Percentiles rank a stretch among this genome's conserved stretches.
These are phyloP conservation scores for Leishmania mexicana DNA, from an alignment of 208 protist species.

Conservation along the genomic window DNA sequence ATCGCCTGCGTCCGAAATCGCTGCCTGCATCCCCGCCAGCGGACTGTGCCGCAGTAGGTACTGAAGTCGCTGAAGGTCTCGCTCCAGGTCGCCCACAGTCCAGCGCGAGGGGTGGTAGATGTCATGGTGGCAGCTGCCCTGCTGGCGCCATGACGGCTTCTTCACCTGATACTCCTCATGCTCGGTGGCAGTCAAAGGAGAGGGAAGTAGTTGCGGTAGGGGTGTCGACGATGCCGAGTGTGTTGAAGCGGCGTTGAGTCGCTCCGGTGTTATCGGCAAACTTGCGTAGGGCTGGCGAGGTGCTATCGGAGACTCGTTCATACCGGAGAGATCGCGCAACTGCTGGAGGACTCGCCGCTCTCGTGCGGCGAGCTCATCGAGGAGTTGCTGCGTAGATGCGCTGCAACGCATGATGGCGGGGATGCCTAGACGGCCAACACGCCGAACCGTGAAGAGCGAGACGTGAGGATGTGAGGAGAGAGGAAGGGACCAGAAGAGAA, in stretches of 20 bases:
- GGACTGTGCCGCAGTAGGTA: slow-evolving; percentile 23
- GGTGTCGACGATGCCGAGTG: neutral
- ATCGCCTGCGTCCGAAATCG: neutral
- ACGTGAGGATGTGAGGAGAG: neutral
- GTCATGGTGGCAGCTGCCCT: neutral
- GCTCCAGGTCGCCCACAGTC: slow-evolving; percentile 6
- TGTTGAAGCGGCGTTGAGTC: neutral
- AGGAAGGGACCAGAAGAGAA: neutral
- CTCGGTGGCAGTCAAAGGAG: neutral
- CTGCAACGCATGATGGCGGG: neutral
- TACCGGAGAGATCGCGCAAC: slow-evolving; percentile 26
- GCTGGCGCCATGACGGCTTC: neutral
- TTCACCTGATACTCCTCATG: neutral
- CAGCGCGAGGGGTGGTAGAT: neutral
- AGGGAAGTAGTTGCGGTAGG: neutral
- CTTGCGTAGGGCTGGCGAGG: slow-evolving; percentile 20
- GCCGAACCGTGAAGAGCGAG: neutral
- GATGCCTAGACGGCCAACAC: neutral
- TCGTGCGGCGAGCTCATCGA: slow-evolving; percentile 22
- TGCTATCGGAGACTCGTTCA: slow-evolving; percentile 29
- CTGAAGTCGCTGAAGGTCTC: slow-evolving; percentile 25
- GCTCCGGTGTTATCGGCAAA: slow-evolving; percentile 19
- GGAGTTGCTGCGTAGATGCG: slow-evolving; percentile 25
- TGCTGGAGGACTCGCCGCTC: slow-evolving; percentile 33
- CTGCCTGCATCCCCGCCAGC: neutral